These are phyloP conservation scores for Mariannaea elegans DNA, from an alignment of 2,329 filamentous ascomycete genomes.

Conservation along the genomic window DNA sequence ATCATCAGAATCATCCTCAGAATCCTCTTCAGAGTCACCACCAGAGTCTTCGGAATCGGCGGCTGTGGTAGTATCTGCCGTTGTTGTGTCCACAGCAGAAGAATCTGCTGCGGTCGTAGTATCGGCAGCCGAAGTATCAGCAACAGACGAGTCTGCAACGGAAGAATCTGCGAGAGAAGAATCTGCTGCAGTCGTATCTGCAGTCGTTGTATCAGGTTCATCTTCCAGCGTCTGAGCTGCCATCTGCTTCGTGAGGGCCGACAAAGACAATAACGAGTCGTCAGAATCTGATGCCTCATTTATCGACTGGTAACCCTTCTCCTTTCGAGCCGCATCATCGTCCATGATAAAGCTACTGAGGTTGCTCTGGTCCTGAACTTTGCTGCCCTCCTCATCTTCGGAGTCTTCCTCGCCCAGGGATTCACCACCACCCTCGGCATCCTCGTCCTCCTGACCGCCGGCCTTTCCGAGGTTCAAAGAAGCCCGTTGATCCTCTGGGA, in stretches of 20 bases:
- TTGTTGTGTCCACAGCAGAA: slow-evolving; percentile 18
- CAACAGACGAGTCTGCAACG: slow-evolving; percentile 22
- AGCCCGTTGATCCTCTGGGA: slow-evolving; percentile 71
- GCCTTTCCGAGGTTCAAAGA: slow-evolving; percentile 74
- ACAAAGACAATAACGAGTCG: slow-evolving; percentile 47
- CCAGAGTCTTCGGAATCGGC: slow-evolving; percentile 16
- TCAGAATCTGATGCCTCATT: slow-evolving; percentile 41
- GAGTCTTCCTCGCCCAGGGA: slow-evolving; percentile 79
- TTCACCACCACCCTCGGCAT: slow-evolving; percentile 87
- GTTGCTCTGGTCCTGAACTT: slow-evolving; percentile 62
- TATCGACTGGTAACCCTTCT: slow-evolving; percentile 38
- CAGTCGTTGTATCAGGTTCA: slow-evolving; percentile 20
- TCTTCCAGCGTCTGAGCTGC: slow-evolving; percentile 49
- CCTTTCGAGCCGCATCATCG: slow-evolving; percentile 54
- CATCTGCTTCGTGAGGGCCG: slow-evolving; percentile 49
- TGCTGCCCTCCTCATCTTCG: slow-evolving; percentile 61
- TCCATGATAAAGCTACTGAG: slow-evolving; percentile 65
- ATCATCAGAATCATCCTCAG: slow-evolving; percentile 45
- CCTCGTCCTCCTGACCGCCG: slow-evolving; percentile 86
- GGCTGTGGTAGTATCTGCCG: slow-evolving; percentile 11
- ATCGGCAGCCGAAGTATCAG: slow-evolving; percentile 23
- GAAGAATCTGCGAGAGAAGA: slow-evolving; percentile 11
- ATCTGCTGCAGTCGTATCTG: slow-evolving; percentile 22
- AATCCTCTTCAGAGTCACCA: slow-evolving; percentile 36
- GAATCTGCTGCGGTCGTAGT: slow-evolving; percentile 22